phyloP scores from a whole-genome alignment of 2,329 filamentous ascomycete genomes.

The Colletotrichum aenigma region DNA sequence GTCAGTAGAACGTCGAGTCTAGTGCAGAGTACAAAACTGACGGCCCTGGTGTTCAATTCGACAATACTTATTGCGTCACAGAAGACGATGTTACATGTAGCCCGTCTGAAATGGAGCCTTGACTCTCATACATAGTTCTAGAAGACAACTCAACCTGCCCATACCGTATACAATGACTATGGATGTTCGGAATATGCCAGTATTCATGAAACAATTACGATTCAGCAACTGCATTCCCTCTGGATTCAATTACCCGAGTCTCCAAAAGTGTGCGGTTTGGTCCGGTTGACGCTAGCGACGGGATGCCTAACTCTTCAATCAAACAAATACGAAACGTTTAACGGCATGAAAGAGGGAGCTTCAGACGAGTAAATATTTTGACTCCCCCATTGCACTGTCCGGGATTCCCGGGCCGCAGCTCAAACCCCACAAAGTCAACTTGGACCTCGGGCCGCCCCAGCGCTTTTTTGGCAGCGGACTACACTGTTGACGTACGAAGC shows the following conservation, averaged over 20 bases:
- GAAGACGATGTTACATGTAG: neutral
- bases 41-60: too few relatives aligned
- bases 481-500: neutral
- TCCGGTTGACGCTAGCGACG: neutral
- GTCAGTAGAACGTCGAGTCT: accelerated
- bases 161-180: neutral
- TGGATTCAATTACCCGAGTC: neutral
- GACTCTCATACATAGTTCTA: neutral
- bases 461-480: neutral
- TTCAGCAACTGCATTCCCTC: neutral
- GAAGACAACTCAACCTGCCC: neutral
- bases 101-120: neutral
- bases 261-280: neutral
- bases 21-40: accelerated
- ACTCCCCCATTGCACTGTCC: neutral
- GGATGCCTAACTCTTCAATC: neutral
- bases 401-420: neutral
- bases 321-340: neutral
- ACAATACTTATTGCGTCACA: neutral
- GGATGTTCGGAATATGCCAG: neutral
- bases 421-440: neutral
- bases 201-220: neutral
- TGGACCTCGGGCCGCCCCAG: neutral
- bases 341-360: neutral
- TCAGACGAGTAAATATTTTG: neutral